A percentile compares a stretch with the other conserved stretches of the same genome.
phyloP scores from a whole-genome alignment of 2,329 filamentous ascomycete species.

The Paraphoma sp. region DNA sequence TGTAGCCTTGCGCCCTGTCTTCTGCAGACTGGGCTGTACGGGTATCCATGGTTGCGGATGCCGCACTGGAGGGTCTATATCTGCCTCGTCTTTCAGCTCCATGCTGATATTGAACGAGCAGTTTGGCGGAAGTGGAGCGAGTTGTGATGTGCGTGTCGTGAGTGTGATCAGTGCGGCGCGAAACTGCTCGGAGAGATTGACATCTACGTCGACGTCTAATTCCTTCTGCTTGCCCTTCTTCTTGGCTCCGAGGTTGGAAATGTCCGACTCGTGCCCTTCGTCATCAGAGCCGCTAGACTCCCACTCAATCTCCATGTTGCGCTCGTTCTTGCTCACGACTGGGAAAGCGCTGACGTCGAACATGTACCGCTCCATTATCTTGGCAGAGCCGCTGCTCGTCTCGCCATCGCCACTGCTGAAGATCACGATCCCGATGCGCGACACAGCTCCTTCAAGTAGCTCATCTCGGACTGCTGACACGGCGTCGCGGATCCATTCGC shows the following conservation, averaged over 20 bases:
- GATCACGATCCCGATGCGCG: conserved; percentile 63
- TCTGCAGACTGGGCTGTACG: conserved; percentile 57
- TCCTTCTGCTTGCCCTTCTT: conserved; percentile 17
- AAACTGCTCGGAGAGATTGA: conserved; percentile 75
- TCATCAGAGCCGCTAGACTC: conserved; percentile 14
- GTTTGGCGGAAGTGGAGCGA: conserved; percentile 64
- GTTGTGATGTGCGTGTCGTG: conserved; percentile 63
- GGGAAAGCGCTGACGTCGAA: conserved; percentile 67
- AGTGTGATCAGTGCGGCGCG: conserved; percentile 71
- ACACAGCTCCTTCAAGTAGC: conserved; percentile 64
- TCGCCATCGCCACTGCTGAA: conserved; percentile 49
- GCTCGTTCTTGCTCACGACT: conserved; percentile 53
- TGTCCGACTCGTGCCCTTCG: conserved; percentile 7
- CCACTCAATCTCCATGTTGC: conserved; percentile 60
- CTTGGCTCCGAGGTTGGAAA: neutral
- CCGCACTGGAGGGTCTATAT: conserved; percentile 54
- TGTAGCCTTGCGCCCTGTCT: conserved; percentile 34
- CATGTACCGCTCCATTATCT: conserved; percentile 65
- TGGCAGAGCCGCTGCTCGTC: conserved; percentile 39
- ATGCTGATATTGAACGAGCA: conserved; percentile 81
- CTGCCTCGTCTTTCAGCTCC: conserved; percentile 69
- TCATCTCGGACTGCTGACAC: conserved; percentile 74
- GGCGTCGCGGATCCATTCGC: conserved; percentile 84
- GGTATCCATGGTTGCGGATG: conserved; percentile 68
- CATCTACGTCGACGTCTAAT: conserved; percentile 33